A percentile compares a stretch with the other conserved stretches of the same genome.
phyloP scores from a whole-genome alignment of 2,329 filamentous ascomycete species.

The Cladosporium sp. region DNA sequence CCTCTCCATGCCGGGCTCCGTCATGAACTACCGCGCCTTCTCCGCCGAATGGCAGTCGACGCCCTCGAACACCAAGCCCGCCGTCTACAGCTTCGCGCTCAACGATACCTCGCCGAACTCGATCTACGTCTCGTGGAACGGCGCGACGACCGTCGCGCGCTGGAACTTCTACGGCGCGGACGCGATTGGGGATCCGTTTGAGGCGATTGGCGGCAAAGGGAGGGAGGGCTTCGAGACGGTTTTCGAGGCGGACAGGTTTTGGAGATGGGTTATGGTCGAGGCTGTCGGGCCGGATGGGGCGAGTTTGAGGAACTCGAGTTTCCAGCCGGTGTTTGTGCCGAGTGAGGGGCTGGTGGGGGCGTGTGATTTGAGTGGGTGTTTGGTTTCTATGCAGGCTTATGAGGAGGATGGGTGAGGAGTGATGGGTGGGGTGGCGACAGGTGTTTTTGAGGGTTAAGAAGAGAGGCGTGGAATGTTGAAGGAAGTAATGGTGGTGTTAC shows the following conservation, averaged over 20 bases:
- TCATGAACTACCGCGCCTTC: constrained; percentile 46
- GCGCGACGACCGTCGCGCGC: constrained; percentile 36
- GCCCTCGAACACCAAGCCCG: constrained; percentile 34
- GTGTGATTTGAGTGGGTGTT: constrained; percentile 1
- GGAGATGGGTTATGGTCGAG: constrained; percentile 20
- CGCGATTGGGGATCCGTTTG: constrained; percentile 14
- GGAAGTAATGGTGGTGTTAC: neutral
- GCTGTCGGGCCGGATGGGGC: constrained; percentile 18
- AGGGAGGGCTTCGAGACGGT: constrained; percentile 22
- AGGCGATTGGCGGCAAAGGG: constrained; percentile 10
- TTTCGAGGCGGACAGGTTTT: constrained; percentile 14
- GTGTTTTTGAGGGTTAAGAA: neutral
- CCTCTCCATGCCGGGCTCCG: constrained; percentile 13
- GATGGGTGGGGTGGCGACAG: neutral
- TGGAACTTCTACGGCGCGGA: constrained; percentile 42
- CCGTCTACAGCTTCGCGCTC: constrained; percentile 28
- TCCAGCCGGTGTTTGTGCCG: constrained; percentile 19
- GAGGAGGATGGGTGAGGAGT: neutral
- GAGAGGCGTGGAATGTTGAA: neutral
- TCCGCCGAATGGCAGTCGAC: constrained; percentile 38
- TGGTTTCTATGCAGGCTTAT: constrained; percentile 3
- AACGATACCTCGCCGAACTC: constrained; percentile 20
- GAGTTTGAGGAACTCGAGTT: constrained; percentile 22
- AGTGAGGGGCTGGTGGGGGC: constrained; percentile 1
- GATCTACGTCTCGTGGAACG: constrained; percentile 47